Evolutionary conservation across 2,329 filamentous ascomycete species (phyloP).

Genomic region (Boeremia exigua): DNA sequence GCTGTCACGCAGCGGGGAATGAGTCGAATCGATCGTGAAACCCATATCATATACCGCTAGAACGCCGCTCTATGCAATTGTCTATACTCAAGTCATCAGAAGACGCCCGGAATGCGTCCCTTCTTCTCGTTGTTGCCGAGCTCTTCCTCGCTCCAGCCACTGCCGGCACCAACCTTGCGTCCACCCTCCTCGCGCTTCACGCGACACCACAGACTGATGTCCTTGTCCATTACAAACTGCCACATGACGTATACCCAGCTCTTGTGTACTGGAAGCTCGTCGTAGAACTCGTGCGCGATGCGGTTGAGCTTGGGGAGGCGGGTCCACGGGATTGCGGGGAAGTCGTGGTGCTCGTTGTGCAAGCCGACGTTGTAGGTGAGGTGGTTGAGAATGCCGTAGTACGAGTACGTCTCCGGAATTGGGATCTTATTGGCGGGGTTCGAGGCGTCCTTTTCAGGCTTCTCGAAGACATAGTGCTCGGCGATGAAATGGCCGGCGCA

Average conservation of each 20-base stretch:
- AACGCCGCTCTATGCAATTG: constrained; percentile 5
- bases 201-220: constrained; percentile 87
- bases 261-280: constrained; percentile 80
- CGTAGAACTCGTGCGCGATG: constrained; percentile 91
- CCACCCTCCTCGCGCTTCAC: constrained; percentile 89
- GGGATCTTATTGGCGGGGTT: constrained; percentile 58
- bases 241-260: constrained; percentile 95
- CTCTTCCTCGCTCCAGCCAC: constrained; percentile 56
- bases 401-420: constrained; percentile 93
- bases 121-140: constrained; percentile 55
- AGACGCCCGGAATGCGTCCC: constrained; percentile 52
- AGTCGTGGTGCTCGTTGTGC: constrained; percentile 99
- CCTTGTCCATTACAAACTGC: constrained; percentile 91
- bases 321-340: constrained; percentile 96
- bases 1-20: too few relatives aligned
- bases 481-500: constrained; percentile 98
- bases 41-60: not conserved
- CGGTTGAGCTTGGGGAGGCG: constrained; percentile 76
- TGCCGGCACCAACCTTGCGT: constrained; percentile 59
- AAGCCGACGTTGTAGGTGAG: constrained; percentile 96
- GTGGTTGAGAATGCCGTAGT: constrained; percentile 91
- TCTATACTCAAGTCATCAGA: not conserved
- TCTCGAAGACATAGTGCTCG: constrained; percentile 72
- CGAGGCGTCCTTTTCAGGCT: constrained; percentile 59
- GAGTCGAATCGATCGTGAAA: not conserved